Conservation (phyloP, 192 early-diverging fungal species). For the Gaertneriomyces semiglobifer region DNA sequence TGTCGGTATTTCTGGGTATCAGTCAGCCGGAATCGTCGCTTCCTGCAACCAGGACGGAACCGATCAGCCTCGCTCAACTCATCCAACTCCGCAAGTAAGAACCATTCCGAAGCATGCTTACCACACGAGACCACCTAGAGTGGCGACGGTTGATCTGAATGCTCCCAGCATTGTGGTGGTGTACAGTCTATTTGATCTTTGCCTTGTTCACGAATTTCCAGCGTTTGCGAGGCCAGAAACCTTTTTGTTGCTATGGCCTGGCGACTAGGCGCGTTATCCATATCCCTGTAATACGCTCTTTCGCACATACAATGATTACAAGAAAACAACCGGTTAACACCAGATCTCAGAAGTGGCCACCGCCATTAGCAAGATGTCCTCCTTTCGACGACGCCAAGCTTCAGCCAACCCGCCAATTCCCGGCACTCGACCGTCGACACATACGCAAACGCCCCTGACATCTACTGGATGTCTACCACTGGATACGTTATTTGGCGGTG, state of each 20-base stretch:
- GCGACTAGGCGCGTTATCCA: no score
- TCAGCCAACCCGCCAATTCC: conserved; percentile 50
- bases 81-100: background rate
- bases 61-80: background rate
- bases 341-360: no score
- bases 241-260: no score
- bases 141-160: conserved; percentile 24
- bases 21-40: conserved; percentile 46
- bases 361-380: conserved; percentile 17
- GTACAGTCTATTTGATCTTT: no score
- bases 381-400: conserved; percentile 24
- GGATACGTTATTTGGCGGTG: conserved; percentile 79
- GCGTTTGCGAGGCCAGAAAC: no score
- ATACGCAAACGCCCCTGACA: conserved; percentile 71
- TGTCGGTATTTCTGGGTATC: conserved; percentile 51
- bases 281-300: no score
- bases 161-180: conserved; percentile 29
- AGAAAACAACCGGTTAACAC: no score
- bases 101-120: conserved; percentile 2
- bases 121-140: conserved; percentile 32
- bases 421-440: conserved; percentile 65
- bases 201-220: no score
- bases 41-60: conserved; percentile 26
- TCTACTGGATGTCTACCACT: conserved; percentile 82
- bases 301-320: no score